Conservation (phyloP, 371 early-diverging fungal species). For the Scutellospora calospora region DNA sequence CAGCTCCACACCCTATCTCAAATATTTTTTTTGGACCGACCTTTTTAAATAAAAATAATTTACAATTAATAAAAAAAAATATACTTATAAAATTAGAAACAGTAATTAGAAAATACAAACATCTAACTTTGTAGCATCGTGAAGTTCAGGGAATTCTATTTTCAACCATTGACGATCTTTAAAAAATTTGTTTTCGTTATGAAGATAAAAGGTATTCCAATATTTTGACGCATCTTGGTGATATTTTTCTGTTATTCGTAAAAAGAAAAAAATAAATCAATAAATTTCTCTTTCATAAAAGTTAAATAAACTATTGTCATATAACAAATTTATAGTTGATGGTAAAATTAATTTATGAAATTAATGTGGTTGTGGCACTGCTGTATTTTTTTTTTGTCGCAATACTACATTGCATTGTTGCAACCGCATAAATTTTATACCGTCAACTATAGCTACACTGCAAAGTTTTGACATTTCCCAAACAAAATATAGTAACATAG, state of each 20-base stretch:
- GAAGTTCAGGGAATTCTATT: slow-evolving; percentile 89
- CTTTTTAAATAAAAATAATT: slow-evolving; percentile 42
- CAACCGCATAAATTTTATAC: too few relatives aligned
- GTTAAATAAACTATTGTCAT: too few relatives aligned
- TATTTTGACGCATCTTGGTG: slow-evolving; percentile 19
- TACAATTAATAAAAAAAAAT: background rate
- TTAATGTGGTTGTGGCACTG: too few relatives aligned
- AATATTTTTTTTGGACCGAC: slow-evolving; percentile 50
- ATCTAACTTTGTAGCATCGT: background rate
- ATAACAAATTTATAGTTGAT: too few relatives aligned
- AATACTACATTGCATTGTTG: too few relatives aligned
- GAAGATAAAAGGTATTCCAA: slow-evolving; percentile 87
- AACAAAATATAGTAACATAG: too few relatives aligned
- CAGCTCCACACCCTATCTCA: slow-evolving; percentile 96
- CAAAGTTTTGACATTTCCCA: too few relatives aligned
- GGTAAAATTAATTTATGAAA: too few relatives aligned
- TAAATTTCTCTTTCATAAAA: background rate
- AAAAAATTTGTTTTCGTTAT: slow-evolving; percentile 93
- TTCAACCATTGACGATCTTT: slow-evolving; percentile 97
- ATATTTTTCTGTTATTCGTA: slow-evolving; percentile 16
- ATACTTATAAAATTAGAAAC: background rate
- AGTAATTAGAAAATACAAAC: background rate
- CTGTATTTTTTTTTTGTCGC: too few relatives aligned
- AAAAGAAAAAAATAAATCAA: background rate
- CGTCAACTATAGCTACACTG: too few relatives aligned